Base-by-base conservation (phyloP, 2,329 filamentous ascomycete genomes). In the Pseudogymnoascus sp. region DNA sequence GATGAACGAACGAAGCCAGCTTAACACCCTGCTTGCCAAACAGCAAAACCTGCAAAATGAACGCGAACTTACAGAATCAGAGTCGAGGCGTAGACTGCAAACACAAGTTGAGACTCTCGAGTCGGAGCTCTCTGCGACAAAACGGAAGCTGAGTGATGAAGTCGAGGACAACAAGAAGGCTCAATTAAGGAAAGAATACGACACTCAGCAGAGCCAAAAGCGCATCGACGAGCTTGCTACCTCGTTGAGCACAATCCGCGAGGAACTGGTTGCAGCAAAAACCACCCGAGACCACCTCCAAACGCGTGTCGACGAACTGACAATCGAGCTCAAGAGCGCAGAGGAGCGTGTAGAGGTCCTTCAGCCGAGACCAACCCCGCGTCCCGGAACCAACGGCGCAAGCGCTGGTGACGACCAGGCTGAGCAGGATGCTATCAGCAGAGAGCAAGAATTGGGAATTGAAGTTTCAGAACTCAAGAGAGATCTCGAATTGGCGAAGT, bases 41-140 rank as follows among this genome's bases (percentile, higher is more conserved):
- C 84, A 97, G 59, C 93, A 97, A 70, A 92, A 86, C 13, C 80
- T 97, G 35, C 87, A 95, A 66, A 97, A 97, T 69, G 93, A 99
- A 75, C 90, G 92, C 39, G 92, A 96, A 69, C 82, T 94, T 58
- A 80, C 86, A 1, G 92, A 97, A 63, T 84, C 88, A 0, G 94
- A 99, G 73, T 85, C 82, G 21, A 86, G 90, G 66, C 87, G 93
- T 61, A 86, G 92, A 66, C 78, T 96, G 0, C 90, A 96, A 70
- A 77, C 80, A 12, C 90, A 87, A 67, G 84, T 92, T 25, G 92
- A 97, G 67, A 79, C 80, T 10, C 78, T 97, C 7, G 92, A 97
- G 70, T 78, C 84, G 1, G 92, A 99, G 69, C 76, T 99, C 4
- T 82, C 83, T 60, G 82, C 85, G 2, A 87, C 87, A 0, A 95